Base-by-base conservation (phyloP, 2,329 filamentous ascomycete genomes). In the Fusarium nanum region DNA sequence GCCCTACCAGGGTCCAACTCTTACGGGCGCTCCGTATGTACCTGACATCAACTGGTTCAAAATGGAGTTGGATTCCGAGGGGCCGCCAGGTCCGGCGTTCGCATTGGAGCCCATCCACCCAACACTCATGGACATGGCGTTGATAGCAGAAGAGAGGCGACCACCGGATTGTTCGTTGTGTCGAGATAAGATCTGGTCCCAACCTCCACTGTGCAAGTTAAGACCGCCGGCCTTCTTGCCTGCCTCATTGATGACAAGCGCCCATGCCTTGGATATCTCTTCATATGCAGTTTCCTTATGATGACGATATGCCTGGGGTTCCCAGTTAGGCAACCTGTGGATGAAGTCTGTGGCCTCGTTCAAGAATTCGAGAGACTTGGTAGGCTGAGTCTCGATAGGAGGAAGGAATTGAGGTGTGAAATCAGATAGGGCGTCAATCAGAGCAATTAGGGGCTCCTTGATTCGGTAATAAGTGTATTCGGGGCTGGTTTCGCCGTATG, bases 381-480 rank as follows among this genome's bases (percentile, higher is more conserved):
- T 90, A n/a, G 92, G 85, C 77, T 98, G 94, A 4, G 88, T 85
- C 82, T 99, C 96, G 76, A 92, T 92, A 0, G 96, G 96, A 14
- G 96, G 96, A 5, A 99, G 89, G 76, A 97, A 99, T 79, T 98
- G 94, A 6, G 94, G 93, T 1, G 94, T 98, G 78, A 97, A 99
- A 77, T 99, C 96, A 78, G 92, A 91, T 46, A 99, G 86, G 45
- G 96, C 94, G 63, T 98, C 93, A 64, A 98, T 89, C 25, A 99
- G 87, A 61, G 93, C 90, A 27, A 89, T 83, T 20, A 98, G 86
- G 40, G 92, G 89, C 70, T 94, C 92, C 73, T 92, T 93, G 57
- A 98, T 93, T 74, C 96, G 90, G 78, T 98, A 97, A 80, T 98
- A 99, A 53, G 93, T 91, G 81, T 98, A 98, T 79, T 98, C 95